Base-by-base conservation (phyloP, 148 eudicot species). In the Rhododendron molle region DNA sequence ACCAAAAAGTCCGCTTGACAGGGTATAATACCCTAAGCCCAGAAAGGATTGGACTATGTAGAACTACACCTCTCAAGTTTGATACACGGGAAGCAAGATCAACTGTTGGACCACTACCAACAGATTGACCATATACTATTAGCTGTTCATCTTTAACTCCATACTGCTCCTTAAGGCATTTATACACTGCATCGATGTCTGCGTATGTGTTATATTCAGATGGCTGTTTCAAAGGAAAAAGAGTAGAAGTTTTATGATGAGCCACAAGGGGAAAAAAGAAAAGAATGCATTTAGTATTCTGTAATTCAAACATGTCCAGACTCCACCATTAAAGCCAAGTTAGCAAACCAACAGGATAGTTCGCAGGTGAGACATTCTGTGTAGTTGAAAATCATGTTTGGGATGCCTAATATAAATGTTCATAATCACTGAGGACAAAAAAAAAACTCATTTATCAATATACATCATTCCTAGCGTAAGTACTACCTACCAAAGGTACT, bases 161-260 rank as follows among this genome's bases (percentile, higher is more conserved):
- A 84, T 96, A 96, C 83, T 93, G 85, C 91, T 96, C 98, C 90
- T 89, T 94, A 34, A 96, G 97, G 91, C 99, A 96, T 88, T 93
- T 90, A 92, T 96, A 96, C 80, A 91, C 96, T 80, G 98, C 99
- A 87, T 95, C 95, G 84, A 95, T 90, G 94, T 96, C 99, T 76
- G 99, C 96, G 90, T 95, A 96, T 81, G 99, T 96, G 92, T 96
- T 96, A 89, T 89, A 94, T 89, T 96, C 99, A 86, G 92, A 88
- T 83, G 99, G 95, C 98, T 95, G 97, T 91, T 93, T 28, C 93
- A 94, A 72, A 83, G 80, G 38, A 81, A 34, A 90, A 81, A 80
- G 83, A 86, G 81, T 77, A 69, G 54, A 28, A 72, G 93, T 92
- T 90, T 92, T 56, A 79, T 83, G 83, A 65, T 47, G 79, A 86